These are phyloP conservation scores for Lichina pygmaea DNA, from an alignment of 495 filamentous ascomycete genomes.

Conservation along the genomic window DNA sequence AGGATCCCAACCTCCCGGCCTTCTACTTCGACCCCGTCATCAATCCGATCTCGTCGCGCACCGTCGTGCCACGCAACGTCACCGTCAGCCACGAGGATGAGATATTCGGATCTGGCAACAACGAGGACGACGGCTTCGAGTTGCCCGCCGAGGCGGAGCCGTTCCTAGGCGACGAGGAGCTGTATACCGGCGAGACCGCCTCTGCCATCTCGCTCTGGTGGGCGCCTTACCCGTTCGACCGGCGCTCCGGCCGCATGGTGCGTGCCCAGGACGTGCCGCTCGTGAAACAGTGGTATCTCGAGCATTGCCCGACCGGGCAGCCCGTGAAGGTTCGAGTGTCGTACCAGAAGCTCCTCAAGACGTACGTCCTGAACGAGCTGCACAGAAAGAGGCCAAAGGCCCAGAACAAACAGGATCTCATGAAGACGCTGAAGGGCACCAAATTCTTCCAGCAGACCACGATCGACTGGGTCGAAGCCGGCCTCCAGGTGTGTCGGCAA, in stretches of 20 bases:
- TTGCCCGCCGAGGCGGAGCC: conserved; percentile 60
- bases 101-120: conserved; percentile 63
- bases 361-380: conserved; percentile 84
- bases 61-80: conserved; percentile 84
- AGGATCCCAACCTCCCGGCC: conserved; percentile 72
- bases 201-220: conserved; percentile 92
- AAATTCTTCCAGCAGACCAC: conserved; percentile 99
- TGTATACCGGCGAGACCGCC: conserved; percentile 73
- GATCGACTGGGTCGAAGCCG: conserved; percentile 98
- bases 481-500: conserved; percentile 91
- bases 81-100: conserved; percentile 86
- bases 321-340: conserved; percentile 98
- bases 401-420: conserved; percentile 77
- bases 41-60: conserved; percentile 88
- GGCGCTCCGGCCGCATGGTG: conserved; percentile 91
- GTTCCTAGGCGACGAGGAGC: conserved; percentile 71
- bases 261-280: conserved; percentile 90
- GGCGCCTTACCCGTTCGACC: conserved; percentile 92
- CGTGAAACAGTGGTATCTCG: conserved; percentile 96
- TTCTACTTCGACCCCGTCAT: conserved; percentile 97
- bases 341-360: conserved; percentile 95
- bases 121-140: conserved; percentile 73
- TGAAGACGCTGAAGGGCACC: conserved; percentile 72
- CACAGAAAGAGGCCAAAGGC: conserved; percentile 89
- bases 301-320: conserved; percentile 78